A percentile compares a stretch with the other conserved stretches of the same genome.
phyloP scores from a whole-genome alignment of 2,329 filamentous ascomycete species.

The Pseudogymnoascus sp. region DNA sequence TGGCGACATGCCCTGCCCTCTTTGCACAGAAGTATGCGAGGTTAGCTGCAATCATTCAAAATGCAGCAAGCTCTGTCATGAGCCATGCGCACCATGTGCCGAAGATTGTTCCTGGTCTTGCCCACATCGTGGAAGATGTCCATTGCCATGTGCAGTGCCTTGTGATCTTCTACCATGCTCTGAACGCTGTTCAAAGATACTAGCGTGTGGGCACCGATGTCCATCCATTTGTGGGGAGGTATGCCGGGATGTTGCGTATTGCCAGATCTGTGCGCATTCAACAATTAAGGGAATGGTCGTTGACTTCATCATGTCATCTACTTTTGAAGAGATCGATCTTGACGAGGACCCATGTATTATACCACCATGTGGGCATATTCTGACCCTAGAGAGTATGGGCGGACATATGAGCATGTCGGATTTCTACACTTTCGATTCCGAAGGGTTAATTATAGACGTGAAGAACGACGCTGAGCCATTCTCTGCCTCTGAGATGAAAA shows the following conservation, averaged over 20 bases:
- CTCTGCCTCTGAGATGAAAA: constrained; percentile 39
- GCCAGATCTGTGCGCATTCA: constrained; percentile 44
- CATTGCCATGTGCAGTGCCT: constrained; percentile 51
- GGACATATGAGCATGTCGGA: constrained; percentile 45
- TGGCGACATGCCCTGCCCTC: constrained; percentile 34
- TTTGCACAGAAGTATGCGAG: constrained; percentile 43
- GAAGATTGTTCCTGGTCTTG: constrained; percentile 48
- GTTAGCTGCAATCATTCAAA: constrained; percentile 46
- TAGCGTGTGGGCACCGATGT: constrained; percentile 55
- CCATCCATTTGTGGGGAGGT: constrained; percentile 56
- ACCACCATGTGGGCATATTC: constrained; percentile 53
- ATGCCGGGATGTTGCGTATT: constrained; percentile 45
- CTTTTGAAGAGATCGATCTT: constrained; percentile 50
- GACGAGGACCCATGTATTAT: constrained; percentile 54
- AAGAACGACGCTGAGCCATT: constrained; percentile 37
- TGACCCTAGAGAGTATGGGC: constrained; percentile 53
- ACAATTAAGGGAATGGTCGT: constrained; percentile 40
- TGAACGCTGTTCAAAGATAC: constrained; percentile 42
- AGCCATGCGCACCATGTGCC: constrained; percentile 54
- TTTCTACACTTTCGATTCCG: constrained; percentile 37
- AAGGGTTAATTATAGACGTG: constrained; percentile 28
- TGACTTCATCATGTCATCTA: constrained; percentile 46
- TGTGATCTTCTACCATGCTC: constrained; percentile 60
- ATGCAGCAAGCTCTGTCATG: constrained; percentile 46
- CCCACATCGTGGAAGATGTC: constrained; percentile 38